These are phyloP conservation scores for Yamadazyma sp. DNA, from an alignment of 805 yeast species.

Conservation along the genomic window DNA sequence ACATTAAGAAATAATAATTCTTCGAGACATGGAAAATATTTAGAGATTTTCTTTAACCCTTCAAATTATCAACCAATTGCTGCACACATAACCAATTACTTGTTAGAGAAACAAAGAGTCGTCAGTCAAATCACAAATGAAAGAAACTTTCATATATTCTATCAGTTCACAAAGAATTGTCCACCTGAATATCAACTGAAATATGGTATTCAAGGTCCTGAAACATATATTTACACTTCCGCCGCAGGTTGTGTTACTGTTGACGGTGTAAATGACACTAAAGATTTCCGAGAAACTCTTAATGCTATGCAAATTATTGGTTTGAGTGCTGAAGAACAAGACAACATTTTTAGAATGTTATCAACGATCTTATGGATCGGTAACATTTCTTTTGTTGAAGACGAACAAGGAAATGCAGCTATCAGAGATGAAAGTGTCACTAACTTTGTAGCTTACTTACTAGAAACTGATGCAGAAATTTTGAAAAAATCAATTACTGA, in stretches of 20 bases:
- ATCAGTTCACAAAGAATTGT: slow-evolving; percentile 92
- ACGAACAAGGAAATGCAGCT: slow-evolving; percentile 80
- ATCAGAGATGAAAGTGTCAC: slow-evolving; percentile 88
- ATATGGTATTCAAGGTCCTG: slow-evolving; percentile 92
- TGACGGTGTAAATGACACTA: slow-evolving; percentile 77
- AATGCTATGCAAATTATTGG: slow-evolving; percentile 90
- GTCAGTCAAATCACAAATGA: slow-evolving; percentile 92
- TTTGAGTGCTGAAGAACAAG: slow-evolving; percentile 77
- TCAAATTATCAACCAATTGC: slow-evolving; percentile 80
- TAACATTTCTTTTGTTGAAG: slow-evolving; percentile 79
- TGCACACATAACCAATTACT: slow-evolving; percentile 92
- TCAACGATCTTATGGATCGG: slow-evolving; percentile 94
- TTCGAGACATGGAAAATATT: slow-evolving; percentile 89
- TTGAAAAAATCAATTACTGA: slow-evolving; percentile 69
- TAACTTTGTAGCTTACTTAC: slow-evolving; percentile 85
- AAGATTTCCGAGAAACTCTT: slow-evolving; percentile 77
- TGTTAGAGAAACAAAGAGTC: slow-evolving; percentile 92
- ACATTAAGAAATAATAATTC: slow-evolving; percentile 86
- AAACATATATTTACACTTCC: slow-evolving; percentile 85
- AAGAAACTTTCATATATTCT: slow-evolving; percentile 95
- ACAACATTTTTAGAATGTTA: slow-evolving; percentile 79
- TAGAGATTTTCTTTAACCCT: slow-evolving; percentile 83
- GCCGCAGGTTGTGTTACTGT: slow-evolving; percentile 84
- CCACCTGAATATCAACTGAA: slow-evolving; percentile 76
- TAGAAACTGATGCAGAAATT: slow-evolving; percentile 71